Evolutionary conservation across 2,329 filamentous ascomycete genomes (phyloP).

Genomic region (Diaporthe sp.): DNA sequence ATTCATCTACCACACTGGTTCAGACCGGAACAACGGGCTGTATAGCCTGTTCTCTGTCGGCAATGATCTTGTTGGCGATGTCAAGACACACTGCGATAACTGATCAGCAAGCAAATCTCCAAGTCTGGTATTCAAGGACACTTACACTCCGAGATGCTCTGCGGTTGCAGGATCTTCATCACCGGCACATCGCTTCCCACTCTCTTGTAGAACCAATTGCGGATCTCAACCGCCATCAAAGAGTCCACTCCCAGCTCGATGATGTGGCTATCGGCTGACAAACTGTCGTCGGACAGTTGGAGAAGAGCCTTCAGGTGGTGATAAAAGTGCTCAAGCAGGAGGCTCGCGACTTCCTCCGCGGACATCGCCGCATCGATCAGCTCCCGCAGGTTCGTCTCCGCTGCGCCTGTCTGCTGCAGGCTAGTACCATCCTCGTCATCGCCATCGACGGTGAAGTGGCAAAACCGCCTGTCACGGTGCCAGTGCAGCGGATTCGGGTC

Average conservation of each 20-base stretch:
- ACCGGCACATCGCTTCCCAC: conserved; percentile 59
- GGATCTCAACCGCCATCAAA: conserved; percentile 57
- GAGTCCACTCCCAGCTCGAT: conserved; percentile 58
- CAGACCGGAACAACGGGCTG: background rate
- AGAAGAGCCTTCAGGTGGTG: conserved; percentile 50
- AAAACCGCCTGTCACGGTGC: conserved; percentile 60
- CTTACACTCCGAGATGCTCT: conserved; percentile 44
- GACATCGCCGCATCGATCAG: conserved; percentile 45
- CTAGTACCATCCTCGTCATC: conserved; percentile 32
- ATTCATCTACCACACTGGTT: background rate
- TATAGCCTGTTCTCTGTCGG: background rate
- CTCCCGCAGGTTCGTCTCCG: conserved; percentile 47
- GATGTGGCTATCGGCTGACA: conserved; percentile 51
- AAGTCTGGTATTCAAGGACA: background rate
- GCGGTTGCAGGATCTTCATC: conserved; percentile 58
- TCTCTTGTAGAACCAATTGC: conserved; percentile 60
- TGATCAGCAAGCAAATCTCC: background rate
- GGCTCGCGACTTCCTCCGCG: conserved; percentile 43
- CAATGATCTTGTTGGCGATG: conserved; percentile 30
- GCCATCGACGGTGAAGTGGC: conserved; percentile 51
- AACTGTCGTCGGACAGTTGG: conserved; percentile 47
- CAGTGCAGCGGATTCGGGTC: conserved; percentile 53
- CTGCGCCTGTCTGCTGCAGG: background rate
- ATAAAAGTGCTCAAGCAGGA: conserved; percentile 48
- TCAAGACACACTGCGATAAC: conserved; percentile 22